These are phyloP conservation scores for Apiospora saccharicola DNA, from an alignment of 2,329 filamentous ascomycete genomes.

Conservation along the genomic window DNA sequence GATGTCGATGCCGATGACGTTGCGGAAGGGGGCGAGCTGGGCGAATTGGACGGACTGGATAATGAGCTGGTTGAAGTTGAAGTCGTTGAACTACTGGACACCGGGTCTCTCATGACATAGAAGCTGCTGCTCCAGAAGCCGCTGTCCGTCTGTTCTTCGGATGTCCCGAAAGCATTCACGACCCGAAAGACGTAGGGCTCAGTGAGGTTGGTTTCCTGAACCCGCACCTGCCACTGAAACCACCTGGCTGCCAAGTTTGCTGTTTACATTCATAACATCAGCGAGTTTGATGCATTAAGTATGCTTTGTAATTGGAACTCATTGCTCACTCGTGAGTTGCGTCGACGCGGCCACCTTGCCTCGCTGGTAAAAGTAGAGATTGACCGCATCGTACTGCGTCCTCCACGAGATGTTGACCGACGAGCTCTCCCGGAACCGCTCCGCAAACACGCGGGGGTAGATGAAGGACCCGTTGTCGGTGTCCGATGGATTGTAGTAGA, in stretches of 20 bases:
- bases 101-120: neutral
- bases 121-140: neutral
- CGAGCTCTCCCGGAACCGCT: neutral
- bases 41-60: neutral
- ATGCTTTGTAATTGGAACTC: neutral
- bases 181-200: slow-evolving; percentile 9
- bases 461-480: neutral
- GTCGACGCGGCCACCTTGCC: neutral
- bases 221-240: slow-evolving; percentile 11
- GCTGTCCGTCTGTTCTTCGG: neutral
- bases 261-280: neutral
- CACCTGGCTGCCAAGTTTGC: neutral
- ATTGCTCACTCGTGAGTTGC: slow-evolving; percentile 2
- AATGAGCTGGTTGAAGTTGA: neutral
- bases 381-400: slow-evolving; percentile 8
- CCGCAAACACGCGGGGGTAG: neutral
- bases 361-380: neutral
- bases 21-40: neutral
- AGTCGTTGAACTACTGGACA: neutral
- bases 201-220: neutral
- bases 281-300: neutral
- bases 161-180: neutral
- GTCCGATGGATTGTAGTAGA: neutral
- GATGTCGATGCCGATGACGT: neutral
- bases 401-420: neutral